Conservation (phyloP, 2,329 filamentous ascomycete genomes). For the Aspergillus ibericus region DNA sequence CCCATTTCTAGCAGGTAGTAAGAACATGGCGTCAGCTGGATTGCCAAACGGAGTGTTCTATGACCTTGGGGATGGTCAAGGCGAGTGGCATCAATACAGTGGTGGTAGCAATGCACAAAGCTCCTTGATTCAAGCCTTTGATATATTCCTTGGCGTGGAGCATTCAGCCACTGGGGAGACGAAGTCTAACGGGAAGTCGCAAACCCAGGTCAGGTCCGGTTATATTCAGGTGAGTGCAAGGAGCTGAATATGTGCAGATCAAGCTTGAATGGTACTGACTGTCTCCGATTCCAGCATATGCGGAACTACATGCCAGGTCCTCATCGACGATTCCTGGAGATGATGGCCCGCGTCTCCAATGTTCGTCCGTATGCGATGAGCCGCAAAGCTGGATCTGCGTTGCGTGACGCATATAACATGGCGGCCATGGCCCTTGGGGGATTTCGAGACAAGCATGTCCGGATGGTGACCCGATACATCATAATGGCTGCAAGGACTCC, state of each 20-base stretch:
- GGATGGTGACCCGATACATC: slow-evolving; percentile 56
- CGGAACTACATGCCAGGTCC: slow-evolving; percentile 56
- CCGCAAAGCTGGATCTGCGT: slow-evolving; percentile 31
- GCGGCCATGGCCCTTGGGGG: slow-evolving; percentile 47
- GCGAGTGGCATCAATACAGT: slow-evolving; percentile 52
- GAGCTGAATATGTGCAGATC: not conserved
- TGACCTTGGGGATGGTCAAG: slow-evolving; percentile 50
- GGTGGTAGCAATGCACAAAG: slow-evolving; percentile 59
- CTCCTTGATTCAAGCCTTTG: slow-evolving; percentile 56
- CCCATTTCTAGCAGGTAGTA: slow-evolving; percentile 54
- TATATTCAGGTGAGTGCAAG: slow-evolving; percentile 12
- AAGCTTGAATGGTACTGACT: slow-evolving; percentile 2
- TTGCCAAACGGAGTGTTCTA: slow-evolving; percentile 55
- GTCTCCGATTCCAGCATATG: slow-evolving; percentile 46
- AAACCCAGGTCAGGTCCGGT: slow-evolving; percentile 1
- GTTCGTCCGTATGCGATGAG: slow-evolving; percentile 47
- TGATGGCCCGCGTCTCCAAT: slow-evolving; percentile 47
- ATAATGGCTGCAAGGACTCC: slow-evolving; percentile 43
- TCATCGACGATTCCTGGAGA: slow-evolving; percentile 52
- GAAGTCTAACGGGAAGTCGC: slow-evolving; percentile 4
- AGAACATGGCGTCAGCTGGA: slow-evolving; percentile 54
- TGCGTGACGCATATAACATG: slow-evolving; percentile 48
- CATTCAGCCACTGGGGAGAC: slow-evolving; percentile 44
- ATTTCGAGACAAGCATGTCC: slow-evolving; percentile 55
- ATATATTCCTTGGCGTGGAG: slow-evolving; percentile 53